Percentiles rank a stretch among this genome's conserved stretches.
phyloP scores from a whole-genome alignment of 192 early-diverging fungal species.

The Backusella tarrabulga region DNA sequence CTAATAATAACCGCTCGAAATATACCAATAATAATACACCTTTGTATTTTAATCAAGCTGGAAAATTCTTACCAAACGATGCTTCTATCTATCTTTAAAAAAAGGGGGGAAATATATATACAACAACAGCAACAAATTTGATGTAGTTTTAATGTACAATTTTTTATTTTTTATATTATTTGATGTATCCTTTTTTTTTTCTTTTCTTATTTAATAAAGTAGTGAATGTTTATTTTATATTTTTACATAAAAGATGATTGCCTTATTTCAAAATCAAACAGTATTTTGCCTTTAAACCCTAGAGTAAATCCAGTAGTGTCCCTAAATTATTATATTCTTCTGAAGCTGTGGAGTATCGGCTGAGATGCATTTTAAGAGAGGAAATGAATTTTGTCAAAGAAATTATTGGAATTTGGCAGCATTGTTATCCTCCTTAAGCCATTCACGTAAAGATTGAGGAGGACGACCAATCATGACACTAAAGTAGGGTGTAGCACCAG shows the following conservation, averaged over 20 bases:
- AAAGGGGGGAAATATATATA: neutral
- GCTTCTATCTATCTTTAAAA: slow-evolving; percentile 7
- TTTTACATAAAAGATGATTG: no score
- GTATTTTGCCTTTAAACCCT: no score
- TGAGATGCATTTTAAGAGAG: no score
- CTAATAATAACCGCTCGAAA: slow-evolving; percentile 1
- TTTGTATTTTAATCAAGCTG: slow-evolving; percentile 3
- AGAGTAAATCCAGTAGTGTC: no score
- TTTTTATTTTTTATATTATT: neutral
- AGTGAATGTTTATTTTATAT: no score
- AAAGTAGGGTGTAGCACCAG: neutral
- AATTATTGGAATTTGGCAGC: no score
- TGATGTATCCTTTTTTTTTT: no score
- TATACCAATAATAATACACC: neutral
- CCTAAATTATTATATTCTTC: no score
- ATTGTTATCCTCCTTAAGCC: neutral
- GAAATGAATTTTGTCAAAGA: no score
- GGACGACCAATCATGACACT: slow-evolving; percentile 7
- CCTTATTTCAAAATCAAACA: no score
- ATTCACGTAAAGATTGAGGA: neutral
- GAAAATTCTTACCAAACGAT: slow-evolving; percentile 1
- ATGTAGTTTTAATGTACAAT: slow-evolving; percentile 10
- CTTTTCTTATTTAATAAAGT: no score
- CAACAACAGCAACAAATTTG: neutral
- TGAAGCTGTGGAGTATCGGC: no score